Conservation (phyloP, 345 rosid species). For the Citrus trifoliata region DNA sequence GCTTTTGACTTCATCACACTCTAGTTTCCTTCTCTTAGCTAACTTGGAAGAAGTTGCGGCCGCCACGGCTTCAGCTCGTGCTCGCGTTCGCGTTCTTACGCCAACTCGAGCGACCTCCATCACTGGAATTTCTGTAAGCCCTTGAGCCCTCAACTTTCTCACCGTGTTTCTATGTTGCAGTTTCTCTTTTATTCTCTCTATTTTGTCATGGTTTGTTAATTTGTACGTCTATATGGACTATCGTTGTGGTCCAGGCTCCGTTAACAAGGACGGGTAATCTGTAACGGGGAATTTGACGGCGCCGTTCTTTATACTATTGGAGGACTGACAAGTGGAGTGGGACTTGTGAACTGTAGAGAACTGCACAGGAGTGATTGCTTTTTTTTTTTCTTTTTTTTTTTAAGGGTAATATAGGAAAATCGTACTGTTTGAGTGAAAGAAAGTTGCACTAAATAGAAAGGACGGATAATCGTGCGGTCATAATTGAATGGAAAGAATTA, state of each 20-base stretch:
- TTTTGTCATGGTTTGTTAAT: slow-evolving; percentile 5
- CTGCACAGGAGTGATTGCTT: slow-evolving; percentile 17
- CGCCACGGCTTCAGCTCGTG: slow-evolving; percentile 9
- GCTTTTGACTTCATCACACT: slow-evolving; percentile 10
- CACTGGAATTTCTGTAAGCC: slow-evolving; percentile 25
- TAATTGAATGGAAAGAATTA: background rate
- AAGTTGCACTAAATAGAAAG: background rate
- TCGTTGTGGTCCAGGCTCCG: slow-evolving; percentile 47
- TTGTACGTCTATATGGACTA: background rate
- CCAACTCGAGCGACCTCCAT: slow-evolving; percentile 36
- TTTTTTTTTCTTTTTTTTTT: too few relatives aligned
- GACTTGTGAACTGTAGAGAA: background rate
- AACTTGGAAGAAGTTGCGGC: background rate
- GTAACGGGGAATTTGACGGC: slow-evolving; percentile 76
- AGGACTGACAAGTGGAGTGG: slow-evolving; percentile 20
- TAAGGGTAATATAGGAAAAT: background rate
- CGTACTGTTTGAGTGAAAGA: background rate
- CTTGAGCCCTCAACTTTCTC: slow-evolving; percentile 31
- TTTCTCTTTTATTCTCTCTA: background rate
- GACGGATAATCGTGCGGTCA: background rate
- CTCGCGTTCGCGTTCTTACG: slow-evolving; percentile 30
- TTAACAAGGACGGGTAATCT: slow-evolving; percentile 59
- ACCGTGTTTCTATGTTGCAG: slow-evolving; percentile 20
- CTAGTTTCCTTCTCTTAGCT: slow-evolving; percentile 21
- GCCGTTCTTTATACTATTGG: slow-evolving; percentile 48